Evolutionary conservation across 257 asterid species (phyloP).

Genomic region (Petrea volubilis): DNA sequence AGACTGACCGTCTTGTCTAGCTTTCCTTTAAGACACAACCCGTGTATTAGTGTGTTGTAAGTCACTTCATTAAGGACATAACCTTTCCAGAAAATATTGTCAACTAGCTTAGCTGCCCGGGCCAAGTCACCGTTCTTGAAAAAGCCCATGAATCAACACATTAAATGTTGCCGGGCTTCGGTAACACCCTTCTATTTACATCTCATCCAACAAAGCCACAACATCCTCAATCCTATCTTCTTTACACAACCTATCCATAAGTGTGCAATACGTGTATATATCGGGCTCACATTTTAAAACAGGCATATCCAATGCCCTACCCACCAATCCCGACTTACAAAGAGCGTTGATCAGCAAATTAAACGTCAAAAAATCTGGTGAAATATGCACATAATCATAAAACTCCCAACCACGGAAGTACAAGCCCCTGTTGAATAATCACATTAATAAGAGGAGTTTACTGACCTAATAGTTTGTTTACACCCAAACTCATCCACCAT

Average conservation of each 20-base stretch:
- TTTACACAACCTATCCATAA: slow-evolving; percentile 98
- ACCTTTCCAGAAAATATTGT: slow-evolving; percentile 92
- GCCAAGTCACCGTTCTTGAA: slow-evolving; percentile 81
- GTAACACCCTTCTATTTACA: slow-evolving; percentile 84
- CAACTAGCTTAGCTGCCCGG: slow-evolving; percentile 75
- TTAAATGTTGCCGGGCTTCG: slow-evolving; percentile 68
- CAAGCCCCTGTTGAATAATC: slow-evolving; percentile 57
- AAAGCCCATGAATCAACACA: slow-evolving; percentile 81
- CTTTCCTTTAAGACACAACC: slow-evolving; percentile 84
- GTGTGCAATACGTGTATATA: slow-evolving; percentile 77
- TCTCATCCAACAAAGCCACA: slow-evolving; percentile 86
- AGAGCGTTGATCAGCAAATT: slow-evolving; percentile 78
- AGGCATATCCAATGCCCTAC: slow-evolving; percentile 71
- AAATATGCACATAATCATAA: slow-evolving; percentile 51
- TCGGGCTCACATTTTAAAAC: slow-evolving; percentile 56
- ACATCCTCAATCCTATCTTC: slow-evolving; percentile 81
- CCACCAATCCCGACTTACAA: slow-evolving; percentile 58
- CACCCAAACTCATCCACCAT: slow-evolving; percentile 81
- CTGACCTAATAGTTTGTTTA: slow-evolving; percentile 70
- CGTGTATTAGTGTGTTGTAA: slow-evolving; percentile 88
- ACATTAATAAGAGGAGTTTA: slow-evolving; percentile 86
- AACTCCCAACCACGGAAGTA: slow-evolving; percentile 65
- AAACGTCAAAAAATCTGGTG: slow-evolving; percentile 69
- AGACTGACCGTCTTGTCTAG: slow-evolving; percentile 75
- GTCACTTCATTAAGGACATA: slow-evolving; percentile 86